Percentiles rank a stretch among this genome's conserved stretches.
These are phyloP conservation scores for Trametes sp. DNA, from an alignment of 1,284 basidiomycete species.

Conservation along the genomic window DNA sequence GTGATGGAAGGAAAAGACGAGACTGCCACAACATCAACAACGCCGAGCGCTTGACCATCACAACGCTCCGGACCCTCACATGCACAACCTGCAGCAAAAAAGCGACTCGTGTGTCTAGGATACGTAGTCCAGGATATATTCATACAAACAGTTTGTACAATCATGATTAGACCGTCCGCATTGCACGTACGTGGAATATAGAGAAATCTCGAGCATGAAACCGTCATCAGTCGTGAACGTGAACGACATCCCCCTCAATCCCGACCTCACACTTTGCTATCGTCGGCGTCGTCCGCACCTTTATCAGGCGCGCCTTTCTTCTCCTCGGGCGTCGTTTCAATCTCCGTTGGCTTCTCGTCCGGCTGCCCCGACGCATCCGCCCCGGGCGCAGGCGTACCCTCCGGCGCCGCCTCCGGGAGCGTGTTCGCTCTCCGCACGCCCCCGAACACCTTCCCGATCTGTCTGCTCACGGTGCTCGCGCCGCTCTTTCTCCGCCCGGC, in stretches of 20 bases:
- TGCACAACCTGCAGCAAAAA: no score
- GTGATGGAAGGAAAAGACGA: no score
- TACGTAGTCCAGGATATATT: no score
- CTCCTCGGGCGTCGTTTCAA: constrained; percentile 24
- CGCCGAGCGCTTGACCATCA: no score
- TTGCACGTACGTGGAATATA: neutral
- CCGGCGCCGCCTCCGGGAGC: constrained; percentile 12
- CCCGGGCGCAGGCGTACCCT: neutral
- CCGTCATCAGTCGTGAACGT: neutral
- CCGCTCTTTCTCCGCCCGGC: constrained; percentile 8
- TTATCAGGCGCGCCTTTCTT: constrained; percentile 30
- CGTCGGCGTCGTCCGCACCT: constrained; percentile 1
- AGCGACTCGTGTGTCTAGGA: no score
- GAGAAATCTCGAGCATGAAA: neutral
- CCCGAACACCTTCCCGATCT: constrained; percentile 29
- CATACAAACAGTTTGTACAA: constrained; percentile 5
- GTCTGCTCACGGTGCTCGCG: constrained; percentile 16
- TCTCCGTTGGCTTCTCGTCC: constrained; percentile 13
- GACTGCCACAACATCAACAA: no score
- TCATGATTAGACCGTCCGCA: neutral
- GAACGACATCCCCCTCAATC: no score
- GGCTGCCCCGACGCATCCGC: neutral
- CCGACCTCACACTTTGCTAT: neutral
- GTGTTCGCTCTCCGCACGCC: constrained; percentile 23
- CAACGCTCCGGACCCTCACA: no score